A percentile compares a stretch with the other conserved stretches of the same genome.
Evolutionary conservation across 768 basidiomycete species (phyloP).

Genomic region (Strobilomyces confusus): DNA sequence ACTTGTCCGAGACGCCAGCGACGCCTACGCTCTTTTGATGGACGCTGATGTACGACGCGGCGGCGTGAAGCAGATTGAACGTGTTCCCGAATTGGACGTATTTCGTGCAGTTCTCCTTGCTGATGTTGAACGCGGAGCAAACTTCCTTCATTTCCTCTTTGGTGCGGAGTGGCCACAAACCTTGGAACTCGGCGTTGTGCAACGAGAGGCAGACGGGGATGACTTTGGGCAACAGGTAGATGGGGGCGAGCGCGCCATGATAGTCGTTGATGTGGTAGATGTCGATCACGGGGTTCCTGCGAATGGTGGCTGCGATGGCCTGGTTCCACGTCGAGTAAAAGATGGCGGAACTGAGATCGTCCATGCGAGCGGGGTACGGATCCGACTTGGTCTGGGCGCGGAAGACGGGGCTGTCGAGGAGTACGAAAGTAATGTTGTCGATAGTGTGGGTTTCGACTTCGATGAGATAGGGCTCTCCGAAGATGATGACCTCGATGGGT

Average conservation of each 20-base stretch:
- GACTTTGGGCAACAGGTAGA: conserved; percentile 90
- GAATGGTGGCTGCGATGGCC: conserved; percentile 88
- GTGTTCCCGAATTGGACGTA: conserved; percentile 98
- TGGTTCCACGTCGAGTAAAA: conserved; percentile 99
- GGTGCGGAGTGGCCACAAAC: conserved; percentile 92
- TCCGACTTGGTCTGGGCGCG: conserved; percentile 94
- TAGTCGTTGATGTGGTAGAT: conserved; percentile 96
- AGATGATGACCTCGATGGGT: conserved; percentile 94
- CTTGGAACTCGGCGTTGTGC: conserved; percentile 97
- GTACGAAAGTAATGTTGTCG: conserved; percentile 94
- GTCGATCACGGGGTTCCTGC: conserved; percentile 81
- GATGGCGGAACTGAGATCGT: conserved; percentile 92
- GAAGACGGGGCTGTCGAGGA: conserved; percentile 94
- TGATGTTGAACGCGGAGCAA: conserved; percentile 95
- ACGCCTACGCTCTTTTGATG: conserved; percentile 94
- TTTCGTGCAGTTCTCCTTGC: conserved; percentile 93
- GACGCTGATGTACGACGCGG: conserved; percentile 84
- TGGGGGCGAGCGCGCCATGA: conserved; percentile 86
- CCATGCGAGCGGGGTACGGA: conserved; percentile 96
- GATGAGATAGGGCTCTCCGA: conserved; percentile 92
- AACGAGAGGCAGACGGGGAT: conserved; percentile 87
- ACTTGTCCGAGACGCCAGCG: conserved; percentile 96
- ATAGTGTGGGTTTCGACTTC: conserved; percentile 91
- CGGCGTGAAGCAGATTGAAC: conserved; percentile 92
- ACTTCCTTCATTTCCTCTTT: conserved; percentile 99